A percentile compares a stretch with the other conserved stretches of the same genome.
These are phyloP conservation scores for Groenewaldozyma salmanticensis DNA, from an alignment of 805 yeast species.

Conservation along the genomic window DNA sequence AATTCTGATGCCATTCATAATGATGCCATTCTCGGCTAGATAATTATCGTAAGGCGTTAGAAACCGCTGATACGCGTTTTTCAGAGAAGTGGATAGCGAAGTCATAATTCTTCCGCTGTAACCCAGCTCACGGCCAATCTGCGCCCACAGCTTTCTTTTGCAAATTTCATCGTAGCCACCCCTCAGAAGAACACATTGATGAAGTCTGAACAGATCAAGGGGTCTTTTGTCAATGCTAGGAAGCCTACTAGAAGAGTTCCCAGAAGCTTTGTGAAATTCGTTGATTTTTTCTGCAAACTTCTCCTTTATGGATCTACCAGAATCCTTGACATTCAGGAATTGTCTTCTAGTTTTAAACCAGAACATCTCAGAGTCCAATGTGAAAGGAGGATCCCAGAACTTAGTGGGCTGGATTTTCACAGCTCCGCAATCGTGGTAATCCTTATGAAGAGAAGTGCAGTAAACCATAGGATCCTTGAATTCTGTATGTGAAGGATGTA, in stretches of 20 bases:
- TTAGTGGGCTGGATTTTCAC: conserved; percentile 54
- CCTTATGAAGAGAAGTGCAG: conserved; percentile 38
- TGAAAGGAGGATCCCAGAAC: conserved; percentile 30
- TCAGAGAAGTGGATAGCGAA: conserved; percentile 57
- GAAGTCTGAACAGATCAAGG: conserved; percentile 52
- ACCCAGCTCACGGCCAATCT: conserved; percentile 72
- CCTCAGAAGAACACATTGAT: conserved; percentile 46
- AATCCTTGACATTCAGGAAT: conserved; percentile 34
- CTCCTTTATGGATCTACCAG: conserved; percentile 35
- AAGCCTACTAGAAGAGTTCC: conserved; percentile 32
- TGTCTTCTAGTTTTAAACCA: conserved; percentile 46
- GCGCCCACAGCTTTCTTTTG: conserved; percentile 66
- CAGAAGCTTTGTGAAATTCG: conserved; percentile 29
- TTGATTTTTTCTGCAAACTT: conserved; percentile 40
- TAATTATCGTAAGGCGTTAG: conserved; percentile 22
- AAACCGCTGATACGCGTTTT: conserved; percentile 45
- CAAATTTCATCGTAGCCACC: conserved; percentile 66
- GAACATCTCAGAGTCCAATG: conserved; percentile 33
- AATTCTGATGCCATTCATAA: conserved; percentile 7
- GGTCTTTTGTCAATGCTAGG: conserved; percentile 62
- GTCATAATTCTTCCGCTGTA: conserved; percentile 64
- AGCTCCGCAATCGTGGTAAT: conserved; percentile 56
- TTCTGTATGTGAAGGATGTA: conserved; percentile 41
- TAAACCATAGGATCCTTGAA: conserved; percentile 50
- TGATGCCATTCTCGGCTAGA: conserved; percentile 9